Conservation (phyloP, 805 yeast species). For the Cyberlindnera mycetangii region DNA sequence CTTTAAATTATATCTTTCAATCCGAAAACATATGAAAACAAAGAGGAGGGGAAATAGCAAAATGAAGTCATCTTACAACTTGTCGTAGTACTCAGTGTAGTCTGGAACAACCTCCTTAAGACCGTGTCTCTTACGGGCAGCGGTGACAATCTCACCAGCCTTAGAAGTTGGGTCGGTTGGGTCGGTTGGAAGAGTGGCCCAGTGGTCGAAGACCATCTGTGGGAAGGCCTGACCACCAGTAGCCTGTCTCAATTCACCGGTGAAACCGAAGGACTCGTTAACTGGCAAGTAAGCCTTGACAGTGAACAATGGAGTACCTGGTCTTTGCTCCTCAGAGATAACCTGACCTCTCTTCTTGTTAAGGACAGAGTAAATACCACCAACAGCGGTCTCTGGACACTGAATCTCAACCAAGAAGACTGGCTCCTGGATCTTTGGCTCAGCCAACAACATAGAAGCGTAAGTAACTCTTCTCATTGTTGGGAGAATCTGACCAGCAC, state of each 20-base stretch:
- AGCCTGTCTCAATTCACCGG: constrained; percentile 98
- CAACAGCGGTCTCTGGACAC: constrained; percentile 99
- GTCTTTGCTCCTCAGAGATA: constrained; percentile 98
- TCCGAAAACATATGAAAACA: constrained; percentile 3
- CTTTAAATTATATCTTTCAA: constrained; percentile 13
- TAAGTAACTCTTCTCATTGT: constrained; percentile 99
- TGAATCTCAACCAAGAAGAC: constrained; percentile 98
- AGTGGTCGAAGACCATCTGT: constrained; percentile 99
- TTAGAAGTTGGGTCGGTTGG: constrained; percentile 81
- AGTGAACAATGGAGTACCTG: constrained; percentile 99
- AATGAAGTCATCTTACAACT: constrained; percentile 49
- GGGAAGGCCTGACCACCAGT: constrained; percentile 99
- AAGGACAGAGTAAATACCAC: constrained; percentile 99
- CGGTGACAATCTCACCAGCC: constrained; percentile 63
- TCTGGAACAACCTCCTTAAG: constrained; percentile 97
- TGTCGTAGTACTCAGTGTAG: constrained; percentile 98
- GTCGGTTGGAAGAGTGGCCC: constrained; percentile 90
- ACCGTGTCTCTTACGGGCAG: constrained; percentile 93
- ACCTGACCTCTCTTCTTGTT: constrained; percentile 99
- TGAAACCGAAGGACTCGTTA: constrained; percentile 99
- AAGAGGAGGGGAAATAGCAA: constrained; percentile 3
- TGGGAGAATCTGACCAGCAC: constrained; percentile 99
- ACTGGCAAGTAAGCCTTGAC: constrained; percentile 99
- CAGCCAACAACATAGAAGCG: constrained; percentile 97
- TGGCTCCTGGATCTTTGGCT: constrained; percentile 99